Evolutionary conservation across 768 basidiomycete species (phyloP).

Genomic region (Trametes cubensis): DNA sequence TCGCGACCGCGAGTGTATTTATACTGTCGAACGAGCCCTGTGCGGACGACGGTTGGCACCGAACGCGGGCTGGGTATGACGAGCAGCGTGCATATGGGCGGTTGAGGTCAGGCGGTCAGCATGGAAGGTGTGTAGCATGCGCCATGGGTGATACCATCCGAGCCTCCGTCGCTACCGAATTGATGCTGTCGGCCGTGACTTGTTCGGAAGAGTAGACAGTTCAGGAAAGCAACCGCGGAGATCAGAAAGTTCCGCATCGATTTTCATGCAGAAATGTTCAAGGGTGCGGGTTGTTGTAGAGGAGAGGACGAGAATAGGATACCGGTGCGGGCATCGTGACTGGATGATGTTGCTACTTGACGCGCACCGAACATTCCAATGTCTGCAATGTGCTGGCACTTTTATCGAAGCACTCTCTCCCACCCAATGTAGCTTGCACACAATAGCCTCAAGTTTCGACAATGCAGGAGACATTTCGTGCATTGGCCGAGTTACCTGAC

Average conservation of each 20-base stretch:
- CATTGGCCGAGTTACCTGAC: too few relatives aligned
- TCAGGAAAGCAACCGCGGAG: background rate
- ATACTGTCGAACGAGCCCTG: slow-evolving; percentile 7
- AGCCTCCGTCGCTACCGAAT: background rate
- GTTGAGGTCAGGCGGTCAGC: slow-evolving; percentile 18
- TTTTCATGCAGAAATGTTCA: background rate
- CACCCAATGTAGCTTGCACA: too few relatives aligned
- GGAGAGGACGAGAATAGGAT: too few relatives aligned
- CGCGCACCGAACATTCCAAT: too few relatives aligned
- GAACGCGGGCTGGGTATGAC: background rate
- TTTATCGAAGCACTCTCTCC: too few relatives aligned
- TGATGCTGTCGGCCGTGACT: background rate
- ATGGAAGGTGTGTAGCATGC: slow-evolving; percentile 3
- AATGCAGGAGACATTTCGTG: too few relatives aligned
- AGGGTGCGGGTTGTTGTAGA: too few relatives aligned
- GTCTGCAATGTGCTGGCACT: too few relatives aligned
- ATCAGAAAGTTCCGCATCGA: slow-evolving; percentile 7
- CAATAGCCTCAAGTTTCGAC: too few relatives aligned
- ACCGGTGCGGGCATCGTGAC: too few relatives aligned
- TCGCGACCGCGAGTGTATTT: slow-evolving; percentile 13
- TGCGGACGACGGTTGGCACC: background rate
- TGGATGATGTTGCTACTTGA: too few relatives aligned
- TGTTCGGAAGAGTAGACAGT: background rate
- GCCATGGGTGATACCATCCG: background rate
- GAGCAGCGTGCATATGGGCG: slow-evolving; percentile 5